Evolutionary conservation across 352 stramenopile species (phyloP).

Genomic region (Halophytophthora polymorphica): DNA sequence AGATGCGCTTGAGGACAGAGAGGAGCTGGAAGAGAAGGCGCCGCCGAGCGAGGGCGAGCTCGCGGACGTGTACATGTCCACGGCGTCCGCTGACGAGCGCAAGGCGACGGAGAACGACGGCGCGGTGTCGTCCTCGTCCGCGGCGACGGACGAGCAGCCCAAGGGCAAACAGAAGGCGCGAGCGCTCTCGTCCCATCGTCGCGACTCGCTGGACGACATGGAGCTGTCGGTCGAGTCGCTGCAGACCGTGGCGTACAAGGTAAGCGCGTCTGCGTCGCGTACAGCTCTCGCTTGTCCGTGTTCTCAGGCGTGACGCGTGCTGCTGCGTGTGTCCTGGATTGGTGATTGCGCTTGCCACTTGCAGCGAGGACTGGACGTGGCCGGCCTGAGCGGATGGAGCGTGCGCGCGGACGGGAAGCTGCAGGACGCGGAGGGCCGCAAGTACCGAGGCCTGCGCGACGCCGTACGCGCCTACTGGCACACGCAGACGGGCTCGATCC

Average conservation of each 20-base stretch:
- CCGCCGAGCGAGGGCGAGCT: too few species aligned
- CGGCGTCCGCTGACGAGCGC: conserved; percentile 1
- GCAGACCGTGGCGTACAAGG: conserved; percentile 20
- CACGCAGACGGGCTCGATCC: conserved; percentile 32
- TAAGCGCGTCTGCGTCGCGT: not conserved
- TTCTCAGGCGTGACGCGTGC: not conserved
- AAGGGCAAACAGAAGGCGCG: conserved; percentile 7
- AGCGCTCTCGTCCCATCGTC: not conserved
- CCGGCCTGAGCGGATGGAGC: conserved; percentile 33
- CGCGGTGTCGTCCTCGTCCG: not conserved
- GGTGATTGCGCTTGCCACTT: too few species aligned
- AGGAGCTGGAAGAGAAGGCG: too few species aligned
- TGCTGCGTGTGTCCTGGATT: not conserved
- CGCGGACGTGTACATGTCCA: too few species aligned
- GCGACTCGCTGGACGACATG: conserved; percentile 31
- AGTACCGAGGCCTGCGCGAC: conserved; percentile 47
- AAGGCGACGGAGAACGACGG: not conserved
- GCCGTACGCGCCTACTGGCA: conserved; percentile 43
- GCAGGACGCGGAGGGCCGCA: conserved; percentile 32
- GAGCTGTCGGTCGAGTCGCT: conserved; percentile 31
- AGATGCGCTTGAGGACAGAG: not conserved
- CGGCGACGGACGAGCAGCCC: not conserved
- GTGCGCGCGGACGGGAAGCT: conserved; percentile 39
- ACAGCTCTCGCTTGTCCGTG: not conserved
- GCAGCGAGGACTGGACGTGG: conserved; percentile 36